Percentiles rank a stretch among this genome's conserved stretches.
These are phyloP conservation scores for Psilocybe mexicana DNA, from an alignment of 1,284 basidiomycete genomes.

Conservation along the genomic window DNA sequence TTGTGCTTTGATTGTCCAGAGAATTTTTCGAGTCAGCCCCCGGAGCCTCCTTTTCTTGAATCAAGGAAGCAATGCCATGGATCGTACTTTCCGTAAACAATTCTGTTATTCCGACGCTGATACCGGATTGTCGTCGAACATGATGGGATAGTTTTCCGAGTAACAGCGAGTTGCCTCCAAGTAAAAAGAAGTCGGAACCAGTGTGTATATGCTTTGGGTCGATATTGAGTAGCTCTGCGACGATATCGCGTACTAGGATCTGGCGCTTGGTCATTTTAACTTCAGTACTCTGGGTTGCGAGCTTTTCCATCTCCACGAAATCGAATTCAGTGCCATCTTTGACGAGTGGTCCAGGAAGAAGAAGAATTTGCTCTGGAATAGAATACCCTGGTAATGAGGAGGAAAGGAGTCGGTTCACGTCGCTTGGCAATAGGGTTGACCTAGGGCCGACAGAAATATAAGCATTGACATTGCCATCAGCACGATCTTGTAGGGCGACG, in stretches of 20 bases:
- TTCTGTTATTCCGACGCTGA: conserved; percentile 36
- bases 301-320: conserved; percentile 37
- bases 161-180: conserved; percentile 47
- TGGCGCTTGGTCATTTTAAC: conserved; percentile 35
- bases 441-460: conserved; percentile 30
- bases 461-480: conserved; percentile 37
- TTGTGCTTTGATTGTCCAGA: conserved; percentile 20
- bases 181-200: conserved; percentile 46
- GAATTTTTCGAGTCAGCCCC: conserved; percentile 16
- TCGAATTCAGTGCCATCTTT: conserved; percentile 29
- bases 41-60: conserved; percentile 30
- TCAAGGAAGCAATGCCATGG: conserved; percentile 39
- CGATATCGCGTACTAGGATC: conserved; percentile 39
- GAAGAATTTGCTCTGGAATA: conserved; percentile 36
- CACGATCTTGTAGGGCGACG: conserved; percentile 39
- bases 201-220: conserved; percentile 36
- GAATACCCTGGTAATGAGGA: conserved; percentile 37
- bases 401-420: conserved; percentile 25
- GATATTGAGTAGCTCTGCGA: conserved; percentile 39
- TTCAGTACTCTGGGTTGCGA: conserved; percentile 28
- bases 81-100: conserved; percentile 45
- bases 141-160: conserved; percentile 44
- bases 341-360: conserved; percentile 27
- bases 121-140: conserved; percentile 41
- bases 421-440: conserved; percentile 21